Evolutionary conservation across 2,329 filamentous ascomycete species (phyloP).

Genomic region (Pseudogymnoascus sp.): DNA sequence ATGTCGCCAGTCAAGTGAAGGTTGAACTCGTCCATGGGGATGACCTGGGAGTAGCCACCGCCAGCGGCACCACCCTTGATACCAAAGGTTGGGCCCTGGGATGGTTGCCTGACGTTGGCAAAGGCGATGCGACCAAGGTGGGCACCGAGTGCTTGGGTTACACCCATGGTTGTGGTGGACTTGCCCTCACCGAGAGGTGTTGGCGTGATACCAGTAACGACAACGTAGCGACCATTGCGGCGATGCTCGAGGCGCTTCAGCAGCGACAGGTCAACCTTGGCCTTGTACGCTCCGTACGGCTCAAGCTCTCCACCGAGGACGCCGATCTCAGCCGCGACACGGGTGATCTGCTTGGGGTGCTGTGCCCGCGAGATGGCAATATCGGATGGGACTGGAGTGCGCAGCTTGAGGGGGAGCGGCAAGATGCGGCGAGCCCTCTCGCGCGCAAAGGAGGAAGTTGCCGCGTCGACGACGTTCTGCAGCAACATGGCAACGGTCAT

Average conservation of each 20-base stretch:
- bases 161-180: slow-evolving; percentile 93
- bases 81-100: slow-evolving; percentile 94
- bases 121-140: slow-evolving; percentile 84
- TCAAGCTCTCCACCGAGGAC: slow-evolving; percentile 86
- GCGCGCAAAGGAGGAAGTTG: slow-evolving; percentile 71
- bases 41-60: slow-evolving; percentile 97
- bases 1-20: slow-evolving; percentile 96
- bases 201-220: slow-evolving; percentile 92
- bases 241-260: slow-evolving; percentile 81
- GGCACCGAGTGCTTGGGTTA: slow-evolving; percentile 85
- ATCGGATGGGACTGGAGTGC: slow-evolving; percentile 84
- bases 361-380: slow-evolving; percentile 87
- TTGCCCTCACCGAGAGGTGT: slow-evolving; percentile 96
- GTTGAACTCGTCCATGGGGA: slow-evolving; percentile 99
- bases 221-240: slow-evolving; percentile 79
- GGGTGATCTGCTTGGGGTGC: slow-evolving; percentile 83
- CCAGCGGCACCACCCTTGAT: slow-evolving; percentile 98
- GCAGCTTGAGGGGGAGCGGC: slow-evolving; percentile 75
- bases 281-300: slow-evolving; percentile 91
- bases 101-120: slow-evolving; percentile 94
- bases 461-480: slow-evolving; percentile 87
- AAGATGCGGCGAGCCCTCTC: slow-evolving; percentile 74
- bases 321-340: slow-evolving; percentile 77
- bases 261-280: slow-evolving; percentile 80
- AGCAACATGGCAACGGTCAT: slow-evolving; percentile 99